Evolutionary conservation across 257 asterid species (phyloP), one percentile per base, ranked within the genome.

Genomic region (Nicotiana benthamiana): DNA sequence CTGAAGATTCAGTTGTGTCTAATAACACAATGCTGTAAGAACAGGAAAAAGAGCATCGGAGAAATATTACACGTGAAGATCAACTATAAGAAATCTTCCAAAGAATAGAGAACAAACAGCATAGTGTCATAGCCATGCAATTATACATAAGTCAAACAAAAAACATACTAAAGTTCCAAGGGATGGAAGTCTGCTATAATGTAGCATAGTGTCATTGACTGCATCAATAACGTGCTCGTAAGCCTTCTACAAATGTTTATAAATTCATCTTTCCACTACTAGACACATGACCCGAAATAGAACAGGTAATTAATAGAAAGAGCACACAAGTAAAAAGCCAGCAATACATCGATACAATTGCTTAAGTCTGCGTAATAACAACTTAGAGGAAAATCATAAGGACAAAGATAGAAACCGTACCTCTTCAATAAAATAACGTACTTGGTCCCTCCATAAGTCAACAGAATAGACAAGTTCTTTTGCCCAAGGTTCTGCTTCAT

Each of bases 391-490:
- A 53, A 7, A 43, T 56, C n/a, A 57, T 24, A 68, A 60, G 34
- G 15, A 81, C 32, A 53, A 54, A 85, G 56, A 13, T 70, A 27
- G 24, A 48, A 40, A 24, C 26, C 3, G 81, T 92, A 93, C 99
- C 98, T 95, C 97, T 88, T 92, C 88, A 24, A 95, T 77, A 80
- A 95, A 95, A 83, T 89, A 83, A 17, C 82, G 90, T 24, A 95
- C 96, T 91, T 95, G 99, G 62, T 93, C 97, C 84, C 79, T 89
- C 99, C 99, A 95, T 81, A 93, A 83, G 82, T 95, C 99, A 77
- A 87, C 86, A 3, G 99, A 95, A 88, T 84, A 95, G 80, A 90
- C 97, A 40, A 95, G 89, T 77, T 92, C 95, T 34, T 90, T 85
- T 0, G 99, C 97, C 99, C 99, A 95, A 40, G 87, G 86, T 85